phyloP scores from a whole-genome alignment of 179 eudicot species.

The Pouteria campechiana region DNA sequence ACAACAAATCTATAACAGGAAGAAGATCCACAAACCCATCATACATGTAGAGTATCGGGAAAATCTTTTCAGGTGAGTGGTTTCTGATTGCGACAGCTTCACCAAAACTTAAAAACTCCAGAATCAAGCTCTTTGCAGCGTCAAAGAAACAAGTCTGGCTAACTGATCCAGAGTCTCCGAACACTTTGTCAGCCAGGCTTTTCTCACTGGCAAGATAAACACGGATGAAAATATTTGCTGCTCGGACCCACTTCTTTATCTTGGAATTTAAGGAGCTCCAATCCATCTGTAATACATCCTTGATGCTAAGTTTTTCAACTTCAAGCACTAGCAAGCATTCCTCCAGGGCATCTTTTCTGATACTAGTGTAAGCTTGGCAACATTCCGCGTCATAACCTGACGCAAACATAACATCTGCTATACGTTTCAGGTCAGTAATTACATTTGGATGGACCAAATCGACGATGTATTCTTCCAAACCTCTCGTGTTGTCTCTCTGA shows the following conservation, averaged over 20 bases:
- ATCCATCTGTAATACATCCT: conserved; percentile 50
- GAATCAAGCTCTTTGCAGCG: conserved; percentile 33
- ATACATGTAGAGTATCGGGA: conserved; percentile 52
- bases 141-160: conserved; percentile 28
- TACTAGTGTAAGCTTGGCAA: conserved; percentile 26
- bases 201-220: conserved; percentile 46
- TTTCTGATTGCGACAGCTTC: conserved; percentile 58
- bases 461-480: conserved; percentile 10
- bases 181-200: conserved; percentile 31
- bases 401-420: conserved; percentile 47
- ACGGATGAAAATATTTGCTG: conserved; percentile 32
- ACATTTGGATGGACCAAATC: conserved; percentile 48
- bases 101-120: conserved; percentile 59
- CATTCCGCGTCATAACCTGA: conserved; percentile 50
- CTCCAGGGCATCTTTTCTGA: conserved; percentile 43
- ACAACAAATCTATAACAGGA: conserved; percentile 32
- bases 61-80: conserved; percentile 55
- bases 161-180: conserved; percentile 23
- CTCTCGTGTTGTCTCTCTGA: conserved; percentile 21
- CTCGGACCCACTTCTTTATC: conserved; percentile 52
- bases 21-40: conserved; percentile 38
- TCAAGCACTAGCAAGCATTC: conserved; percentile 36
- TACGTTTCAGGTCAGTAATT: conserved; percentile 31
- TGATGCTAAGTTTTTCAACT: conserved; percentile 41
- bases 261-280: conserved; percentile 35